phyloP scores from a whole-genome alignment of 441 rosid species.

The Brassica balearica region DNA sequence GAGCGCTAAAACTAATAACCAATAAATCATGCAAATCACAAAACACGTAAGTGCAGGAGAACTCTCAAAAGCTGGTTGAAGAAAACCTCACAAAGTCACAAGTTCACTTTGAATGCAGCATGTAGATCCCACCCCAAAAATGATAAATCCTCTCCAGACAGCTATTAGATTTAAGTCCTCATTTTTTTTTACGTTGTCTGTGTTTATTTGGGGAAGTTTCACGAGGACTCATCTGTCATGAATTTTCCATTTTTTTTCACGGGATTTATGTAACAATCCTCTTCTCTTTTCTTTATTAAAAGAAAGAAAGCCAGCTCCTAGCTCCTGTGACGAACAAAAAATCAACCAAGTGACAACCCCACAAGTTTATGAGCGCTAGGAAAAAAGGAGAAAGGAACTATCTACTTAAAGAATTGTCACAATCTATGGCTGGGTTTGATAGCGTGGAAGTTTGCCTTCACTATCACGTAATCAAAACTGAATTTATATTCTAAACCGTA shows the following conservation, averaged over 20 bases:
- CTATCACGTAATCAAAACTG: constrained; percentile 21
- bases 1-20: too few species aligned
- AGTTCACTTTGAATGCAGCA: not conserved
- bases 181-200: not conserved
- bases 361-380: too few species aligned
- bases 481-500: constrained; percentile 7
- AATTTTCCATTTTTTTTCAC: constrained; percentile 15
- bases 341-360: too few species aligned
- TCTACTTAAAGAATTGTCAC: constrained; percentile 15
- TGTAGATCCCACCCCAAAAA: constrained; percentile 1
- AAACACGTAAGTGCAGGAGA: too few species aligned
- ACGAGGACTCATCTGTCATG: constrained; percentile 24
- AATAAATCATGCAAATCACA: too few species aligned
- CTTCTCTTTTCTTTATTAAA: not conserved
- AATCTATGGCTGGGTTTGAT: constrained; percentile 9
- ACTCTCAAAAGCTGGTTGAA: too few species aligned
- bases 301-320: too few species aligned
- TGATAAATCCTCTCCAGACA: not conserved
- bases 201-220: constrained; percentile 13
- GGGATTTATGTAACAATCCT: not conserved
- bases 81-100: not conserved
- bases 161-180: not conserved
- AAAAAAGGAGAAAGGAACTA: not conserved
- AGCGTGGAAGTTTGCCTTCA: constrained; percentile 20
- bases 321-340: too few species aligned